Evolutionary conservation across 768 basidiomycete species (phyloP), one percentile per base, ranked within the genome.

Genomic region (Infundibulicybe gibba): DNA sequence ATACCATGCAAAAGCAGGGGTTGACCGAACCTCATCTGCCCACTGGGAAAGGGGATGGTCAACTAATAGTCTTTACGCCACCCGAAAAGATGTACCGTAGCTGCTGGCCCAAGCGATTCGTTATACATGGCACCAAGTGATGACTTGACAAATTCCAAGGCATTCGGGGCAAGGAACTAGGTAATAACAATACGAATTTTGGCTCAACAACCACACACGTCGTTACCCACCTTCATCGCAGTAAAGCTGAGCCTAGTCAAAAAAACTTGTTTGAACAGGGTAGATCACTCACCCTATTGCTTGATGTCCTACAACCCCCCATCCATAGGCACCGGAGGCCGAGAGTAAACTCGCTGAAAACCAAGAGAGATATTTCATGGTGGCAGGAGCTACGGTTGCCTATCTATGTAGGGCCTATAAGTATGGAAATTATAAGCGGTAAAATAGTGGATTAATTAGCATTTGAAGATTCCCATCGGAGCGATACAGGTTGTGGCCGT

Each of bases 111-210:
- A 15, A 81, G 70, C 6, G 74, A 72, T 40, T 67, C 50, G 41
- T 64, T 63, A 52, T 72, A 77, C 1, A 62, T 70, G 0, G 72
- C 60, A 1, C 72, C 72, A 8, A 80, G 60, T 3, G 72, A 70
- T 0, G 65, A 59, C 50, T 76, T 56, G 3, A 80, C 78, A 48
- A 75, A 76, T 3, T 68, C 59, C 6, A 76, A 63, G 1, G 77
- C 70, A 6, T 74, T 74, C 3, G 76, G 69, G 11, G 67, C 66
- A 17, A 80, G 61, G 56, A 80, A 80, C 77, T 79, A 49, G 13
- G 8, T 25, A 25, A 4, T 25, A 8, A 25, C 25, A 25, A 25
- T 25, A 25, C 8, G 25, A 25, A 25, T 25, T 8, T 8, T 4
- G 25, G 8, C 8, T 8, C 25, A 25, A 25, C 25, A 25, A 25